These are phyloP conservation scores for Musa acuminata DNA, from an alignment of 176 grass and related monocot species.

Conservation along the genomic window DNA sequence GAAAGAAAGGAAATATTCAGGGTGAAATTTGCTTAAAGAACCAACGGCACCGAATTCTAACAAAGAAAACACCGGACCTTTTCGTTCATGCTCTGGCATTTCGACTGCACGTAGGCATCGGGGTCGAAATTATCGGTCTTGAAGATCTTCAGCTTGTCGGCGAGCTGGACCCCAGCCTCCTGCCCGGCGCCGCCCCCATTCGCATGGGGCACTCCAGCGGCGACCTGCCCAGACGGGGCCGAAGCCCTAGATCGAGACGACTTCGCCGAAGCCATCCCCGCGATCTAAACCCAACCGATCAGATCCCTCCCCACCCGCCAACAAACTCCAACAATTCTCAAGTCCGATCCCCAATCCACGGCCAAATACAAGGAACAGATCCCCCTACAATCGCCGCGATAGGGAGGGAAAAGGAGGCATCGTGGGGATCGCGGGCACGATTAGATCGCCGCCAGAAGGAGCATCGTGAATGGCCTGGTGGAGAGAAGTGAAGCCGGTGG, in stretches of 20 bases:
- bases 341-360: too few relatives aligned
- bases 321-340: too few relatives aligned
- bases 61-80: constrained; percentile 36
- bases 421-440: too few relatives aligned
- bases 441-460: too few relatives aligned
- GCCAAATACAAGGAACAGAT: too few relatives aligned
- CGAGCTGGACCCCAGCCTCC: constrained; percentile 67
- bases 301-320: too few relatives aligned
- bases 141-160: constrained; percentile 99
- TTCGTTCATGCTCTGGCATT: constrained; percentile 93
- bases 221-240: constrained; percentile 35
- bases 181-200: constrained; percentile 11
- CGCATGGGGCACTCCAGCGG: not conserved
- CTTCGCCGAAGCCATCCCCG: constrained; percentile 57
- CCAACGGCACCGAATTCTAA: not conserved
- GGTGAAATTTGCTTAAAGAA: not conserved
- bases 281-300: not conserved
- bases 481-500: too few relatives aligned
- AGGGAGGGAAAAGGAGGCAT: too few relatives aligned
- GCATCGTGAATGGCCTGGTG: too few relatives aligned
- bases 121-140: constrained; percentile 92
- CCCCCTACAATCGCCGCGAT: too few relatives aligned
- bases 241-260: constrained; percentile 69
- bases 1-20: not conserved
- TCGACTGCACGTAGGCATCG: constrained; percentile 89